Base-by-base conservation (phyloP, 192 early-diverging fungal genomes). In the Podila epicladia region DNA sequence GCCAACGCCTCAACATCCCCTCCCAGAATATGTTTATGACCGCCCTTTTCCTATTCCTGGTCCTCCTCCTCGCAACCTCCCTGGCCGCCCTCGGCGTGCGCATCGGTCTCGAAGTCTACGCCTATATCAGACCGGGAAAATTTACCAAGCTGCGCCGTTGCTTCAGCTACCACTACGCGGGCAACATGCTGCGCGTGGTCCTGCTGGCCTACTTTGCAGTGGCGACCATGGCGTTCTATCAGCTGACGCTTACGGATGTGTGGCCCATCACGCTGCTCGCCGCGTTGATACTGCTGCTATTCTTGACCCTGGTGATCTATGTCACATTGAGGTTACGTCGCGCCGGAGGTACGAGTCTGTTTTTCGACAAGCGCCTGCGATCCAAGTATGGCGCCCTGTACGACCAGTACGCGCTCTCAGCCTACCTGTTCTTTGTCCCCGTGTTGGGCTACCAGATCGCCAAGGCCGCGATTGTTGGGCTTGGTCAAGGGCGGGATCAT, bases 21-120 rank as follows among this genome's bases (percentile, higher is more conserved):
- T 41, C 74, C 59, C 62, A 76, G n/a, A 75, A 83, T 31, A 45
- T 83, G 73, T 83, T 83, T 33, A 74, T 83, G 71, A 83, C 73
- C 33, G 66, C 74, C 5, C 49, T 83, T 1, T 69, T 83, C 28
- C 65, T 75, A 8, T 75, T 83, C 24, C 31, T 75, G 12, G 48
- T 83, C 38, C 62, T 83, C 13, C 63, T 83, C 38, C 29, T 71
- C 19, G 33, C 48, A n/a, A 72, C 70, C 9, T 74, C 82, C 7
- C 11, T 83, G n/a, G 6, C 67, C 0, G 82, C 74, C 7, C 32
- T 83, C 11, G 20, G 67, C 2, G 9, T 83, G 9, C 61, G 73
- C 9, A 57, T 72, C 59, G 48, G 38, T 6, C 53, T 80, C 7
- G 76, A 80, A 20, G 57, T 33, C 9, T 80, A 72, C n/a, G 76